Percentiles rank a stretch among this genome's conserved stretches.
phyloP scores from a whole-genome alignment of 345 rosid genomes.

The Gossypium mustelinum region DNA sequence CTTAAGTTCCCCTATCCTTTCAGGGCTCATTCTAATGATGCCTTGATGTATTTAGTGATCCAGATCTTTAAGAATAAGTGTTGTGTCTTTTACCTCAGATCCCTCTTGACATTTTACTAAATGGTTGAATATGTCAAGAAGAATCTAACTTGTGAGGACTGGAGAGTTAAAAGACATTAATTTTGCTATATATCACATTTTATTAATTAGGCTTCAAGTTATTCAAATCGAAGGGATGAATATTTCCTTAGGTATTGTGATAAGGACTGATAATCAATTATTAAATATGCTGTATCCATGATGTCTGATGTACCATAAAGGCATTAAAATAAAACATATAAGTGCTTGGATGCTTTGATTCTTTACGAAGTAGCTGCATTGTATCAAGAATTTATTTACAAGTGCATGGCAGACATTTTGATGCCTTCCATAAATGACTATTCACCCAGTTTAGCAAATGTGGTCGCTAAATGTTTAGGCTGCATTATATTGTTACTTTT shows the following conservation, averaged over 20 bases:
- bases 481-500: neutral
- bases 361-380: neutral
- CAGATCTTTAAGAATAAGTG: neutral
- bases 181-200: neutral
- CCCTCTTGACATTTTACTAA: neutral
- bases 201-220: neutral
- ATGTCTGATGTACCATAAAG: neutral
- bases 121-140: neutral
- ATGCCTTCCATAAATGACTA: constrained; percentile 15
- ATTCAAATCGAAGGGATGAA: neutral
- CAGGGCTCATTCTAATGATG: neutral
- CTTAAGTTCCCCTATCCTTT: neutral
- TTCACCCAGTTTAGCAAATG: constrained; percentile 4
- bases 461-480: neutral
- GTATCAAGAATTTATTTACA: neutral
- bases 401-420: neutral
- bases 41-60: neutral
- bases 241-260: constrained; percentile 1
- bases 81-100: neutral
- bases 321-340: neutral
- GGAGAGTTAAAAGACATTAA: neutral
- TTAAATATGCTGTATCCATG: neutral
- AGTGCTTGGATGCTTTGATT: neutral
- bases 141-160: neutral
- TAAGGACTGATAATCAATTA: neutral